Percentiles rank a stretch among this genome's conserved stretches.
Evolutionary conservation across 2,329 filamentous ascomycete species (phyloP).

Genomic region (Beauveria sp.): DNA sequence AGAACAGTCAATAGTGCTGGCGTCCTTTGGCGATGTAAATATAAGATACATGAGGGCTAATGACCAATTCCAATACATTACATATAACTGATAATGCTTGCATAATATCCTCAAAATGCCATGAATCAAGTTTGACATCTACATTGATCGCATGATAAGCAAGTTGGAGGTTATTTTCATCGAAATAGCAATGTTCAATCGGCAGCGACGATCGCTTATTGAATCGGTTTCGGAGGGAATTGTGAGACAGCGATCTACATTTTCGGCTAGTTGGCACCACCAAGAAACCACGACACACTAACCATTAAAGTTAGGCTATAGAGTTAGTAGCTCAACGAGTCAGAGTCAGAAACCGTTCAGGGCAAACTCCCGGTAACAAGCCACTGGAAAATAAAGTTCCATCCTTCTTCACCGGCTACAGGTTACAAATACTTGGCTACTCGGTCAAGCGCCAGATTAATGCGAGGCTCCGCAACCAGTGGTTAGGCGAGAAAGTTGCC

Average conservation of each 20-base stretch:
- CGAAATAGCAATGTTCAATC: neutral
- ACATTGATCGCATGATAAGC: neutral
- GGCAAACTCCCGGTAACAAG: neutral
- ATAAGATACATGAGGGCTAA: neutral
- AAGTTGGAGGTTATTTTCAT: neutral
- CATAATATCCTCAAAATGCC: no score
- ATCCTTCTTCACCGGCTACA: neutral
- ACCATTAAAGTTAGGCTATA: no score
- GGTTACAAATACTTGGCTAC: no score
- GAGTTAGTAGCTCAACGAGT: no score
- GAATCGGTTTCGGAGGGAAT: neutral
- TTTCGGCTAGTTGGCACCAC: no score
- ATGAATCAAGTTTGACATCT: neutral
- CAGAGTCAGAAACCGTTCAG: neutral
- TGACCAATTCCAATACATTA: neutral
- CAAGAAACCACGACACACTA: no score
- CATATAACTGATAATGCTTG: neutral
- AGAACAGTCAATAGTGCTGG: neutral
- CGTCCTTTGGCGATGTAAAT: slow-evolving; percentile 3
- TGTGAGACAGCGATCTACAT: slow-evolving; percentile 5
- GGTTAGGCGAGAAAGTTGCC: neutral
- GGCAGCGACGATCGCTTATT: neutral
- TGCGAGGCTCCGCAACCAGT: neutral
- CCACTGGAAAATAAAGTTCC: neutral
- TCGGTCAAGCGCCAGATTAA: no score